Conservation (phyloP, 106 monocot genomes). For the Phalaenopsis aphrodite region DNA sequence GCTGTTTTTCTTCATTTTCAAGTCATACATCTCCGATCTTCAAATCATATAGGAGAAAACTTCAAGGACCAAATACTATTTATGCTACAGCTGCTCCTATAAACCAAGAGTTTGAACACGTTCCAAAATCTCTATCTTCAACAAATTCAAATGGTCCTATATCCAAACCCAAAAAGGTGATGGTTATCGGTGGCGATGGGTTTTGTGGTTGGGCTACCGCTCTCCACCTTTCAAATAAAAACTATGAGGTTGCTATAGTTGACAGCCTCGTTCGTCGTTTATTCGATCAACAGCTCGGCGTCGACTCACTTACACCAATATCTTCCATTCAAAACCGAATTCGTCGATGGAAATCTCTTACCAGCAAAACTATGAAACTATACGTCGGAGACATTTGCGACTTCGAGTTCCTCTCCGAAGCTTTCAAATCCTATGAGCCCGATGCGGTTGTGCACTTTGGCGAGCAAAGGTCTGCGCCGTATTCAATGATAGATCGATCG, state of each 20-base stretch:
- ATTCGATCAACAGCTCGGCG: conserved; percentile 89
- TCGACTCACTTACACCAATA: conserved; percentile 88
- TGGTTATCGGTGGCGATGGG: conserved; percentile 97
- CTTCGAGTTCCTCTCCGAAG: conserved; percentile 87
- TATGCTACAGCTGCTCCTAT: conserved; percentile 36
- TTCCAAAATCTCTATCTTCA: conserved; percentile 6
- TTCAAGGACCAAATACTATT: conserved; percentile 4
- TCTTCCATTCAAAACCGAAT: conserved; percentile 81
- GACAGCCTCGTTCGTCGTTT: conserved; percentile 84
- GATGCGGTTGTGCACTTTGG: conserved; percentile 93
- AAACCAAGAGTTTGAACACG: conserved; percentile 13
- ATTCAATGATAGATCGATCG: conserved; percentile 94
- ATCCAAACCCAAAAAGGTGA: conserved; percentile 65
- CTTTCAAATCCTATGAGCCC: conserved; percentile 82
- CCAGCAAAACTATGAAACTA: conserved; percentile 69
- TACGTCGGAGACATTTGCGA: conserved; percentile 90
- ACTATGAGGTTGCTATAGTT: conserved; percentile 85
- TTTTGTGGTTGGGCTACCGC: conserved; percentile 98
- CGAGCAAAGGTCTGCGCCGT: conserved; percentile 96
- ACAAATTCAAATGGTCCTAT: conserved; percentile 10
- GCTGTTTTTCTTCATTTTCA: conserved; percentile 14
- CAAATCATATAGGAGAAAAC: conserved; percentile 7
- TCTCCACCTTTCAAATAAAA: conserved; percentile 89
- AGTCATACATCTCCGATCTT: conserved; percentile 16
- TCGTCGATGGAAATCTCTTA: conserved; percentile 70